Percentiles rank a stretch among this genome's conserved stretches.
phyloP scores from a whole-genome alignment of 2,329 filamentous ascomycete genomes.

The Furcasterigmium sp. region DNA sequence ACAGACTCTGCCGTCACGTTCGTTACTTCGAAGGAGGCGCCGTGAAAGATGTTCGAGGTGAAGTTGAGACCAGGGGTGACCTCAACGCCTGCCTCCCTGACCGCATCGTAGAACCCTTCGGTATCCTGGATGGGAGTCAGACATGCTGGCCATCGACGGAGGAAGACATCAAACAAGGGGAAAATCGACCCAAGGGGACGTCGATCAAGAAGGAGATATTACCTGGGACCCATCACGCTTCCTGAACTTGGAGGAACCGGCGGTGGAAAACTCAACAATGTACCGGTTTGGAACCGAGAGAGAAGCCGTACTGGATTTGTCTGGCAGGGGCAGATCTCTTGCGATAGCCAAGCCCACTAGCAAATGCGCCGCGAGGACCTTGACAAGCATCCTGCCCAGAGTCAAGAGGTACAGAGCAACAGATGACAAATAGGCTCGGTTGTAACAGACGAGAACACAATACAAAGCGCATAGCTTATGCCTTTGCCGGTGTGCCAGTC shows the following conservation, averaged over 20 bases:
- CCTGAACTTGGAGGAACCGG: neutral
- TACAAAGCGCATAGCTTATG: neutral
- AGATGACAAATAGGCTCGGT: neutral
- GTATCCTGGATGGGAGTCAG: neutral
- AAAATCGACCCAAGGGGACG: constrained; percentile 12
- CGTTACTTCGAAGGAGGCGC: constrained; percentile 7
- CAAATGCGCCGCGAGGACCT: neutral
- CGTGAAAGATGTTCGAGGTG: constrained; percentile 8
- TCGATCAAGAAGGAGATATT: no score
- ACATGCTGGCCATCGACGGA: no score
- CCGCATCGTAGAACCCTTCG: constrained; percentile 4
- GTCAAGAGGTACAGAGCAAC: no score
- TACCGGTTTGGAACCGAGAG: neutral
- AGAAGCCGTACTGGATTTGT: neutral
- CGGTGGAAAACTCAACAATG: neutral
- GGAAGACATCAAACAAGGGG: neutral
- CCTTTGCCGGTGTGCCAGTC: no score
- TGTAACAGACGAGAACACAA: neutral
- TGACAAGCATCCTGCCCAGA: neutral
- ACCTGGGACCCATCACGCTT: neutral
- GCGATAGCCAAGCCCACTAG: neutral
- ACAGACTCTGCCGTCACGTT: constrained; percentile 4
- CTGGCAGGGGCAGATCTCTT: neutral
- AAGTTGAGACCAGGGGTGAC: constrained; percentile 7
- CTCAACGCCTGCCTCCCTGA: neutral